Base-by-base conservation (phyloP, 495 filamentous ascomycete genomes). In the Aspergillus ostianus region DNA sequence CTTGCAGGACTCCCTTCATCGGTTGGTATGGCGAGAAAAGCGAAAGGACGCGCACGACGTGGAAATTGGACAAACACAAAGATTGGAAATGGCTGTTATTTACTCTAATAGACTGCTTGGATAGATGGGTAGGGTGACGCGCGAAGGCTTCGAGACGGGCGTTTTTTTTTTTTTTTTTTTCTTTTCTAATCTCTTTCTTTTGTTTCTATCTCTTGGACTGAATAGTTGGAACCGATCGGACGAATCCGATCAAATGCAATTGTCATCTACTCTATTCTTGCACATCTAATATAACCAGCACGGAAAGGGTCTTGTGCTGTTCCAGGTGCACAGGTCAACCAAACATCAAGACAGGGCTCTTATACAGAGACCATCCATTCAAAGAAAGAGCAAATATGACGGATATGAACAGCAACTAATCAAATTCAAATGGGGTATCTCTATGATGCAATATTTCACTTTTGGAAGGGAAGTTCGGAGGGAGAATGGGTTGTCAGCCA, bases 161-260 rank as follows among this genome's bases (percentile, higher is more conserved):
- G 23, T 56, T 44, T 5, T 47, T 45, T 56, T 41, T 41, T 41
- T 29, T 27, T 57, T 19, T 23, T 56, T 49, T 36, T 36, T 36
- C 9, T 29, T 57, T 17, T 57, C n/a, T n/a, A n/a, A n/a, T 23
- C 18, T 56, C 47, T 36, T 36, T 36, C 9, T 29, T 57, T 17
- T 57, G 9, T 27, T 57, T 27, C 20, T 13, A 23, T 52, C 23
- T 30, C 13, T 17, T 53, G 27, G 6, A 18, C n/a, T 53, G 27
- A 27, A n/a, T 30, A 21, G 30, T 13, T 45, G 21, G 41, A 8
- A 55, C 46, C 12, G 36, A 47, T 21, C 36, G 36, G 13, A 41
- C 15, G 36, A 41, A 41, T 41, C 36, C 36, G 36, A 41, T 17
- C 13, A 32, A 32, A 41, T 41, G 36, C 36, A 41, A 41, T 41